Conservation (phyloP, 176 grass and related monocot genomes). For the Puccinellia tenuiflora region DNA sequence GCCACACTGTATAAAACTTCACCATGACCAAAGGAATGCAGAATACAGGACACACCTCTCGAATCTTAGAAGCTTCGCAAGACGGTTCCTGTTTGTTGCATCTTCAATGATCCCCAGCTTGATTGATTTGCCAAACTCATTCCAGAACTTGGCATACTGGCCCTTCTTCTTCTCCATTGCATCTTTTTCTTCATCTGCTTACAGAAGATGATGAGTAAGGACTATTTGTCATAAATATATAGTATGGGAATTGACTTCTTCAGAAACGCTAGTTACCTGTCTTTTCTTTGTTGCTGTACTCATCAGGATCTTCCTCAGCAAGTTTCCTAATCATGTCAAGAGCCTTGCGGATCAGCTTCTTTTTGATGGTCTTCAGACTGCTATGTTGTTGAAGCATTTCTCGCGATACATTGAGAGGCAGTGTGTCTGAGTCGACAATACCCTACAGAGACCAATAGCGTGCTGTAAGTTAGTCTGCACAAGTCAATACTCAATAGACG, state of each 20-base stretch:
- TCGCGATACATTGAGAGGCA: slow-evolving; percentile 90
- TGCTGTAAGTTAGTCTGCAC: neutral
- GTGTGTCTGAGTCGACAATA: slow-evolving; percentile 88
- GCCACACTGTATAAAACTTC: neutral
- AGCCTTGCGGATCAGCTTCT: slow-evolving; percentile 92
- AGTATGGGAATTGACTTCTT: neutral
- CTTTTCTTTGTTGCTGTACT: slow-evolving; percentile 92
- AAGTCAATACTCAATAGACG: neutral
- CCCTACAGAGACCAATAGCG: slow-evolving; percentile 43
- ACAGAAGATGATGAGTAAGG: slow-evolving; percentile 3
- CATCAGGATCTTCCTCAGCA: slow-evolving; percentile 88
- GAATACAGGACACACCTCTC: slow-evolving; percentile 53
- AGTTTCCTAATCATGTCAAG: slow-evolving; percentile 96
- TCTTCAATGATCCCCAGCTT: slow-evolving; percentile 99
- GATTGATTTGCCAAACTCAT: slow-evolving; percentile 98
- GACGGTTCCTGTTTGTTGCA: slow-evolving; percentile 94
- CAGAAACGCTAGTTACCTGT: slow-evolving; percentile 42
- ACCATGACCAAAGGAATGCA: neutral
- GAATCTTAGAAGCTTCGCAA: slow-evolving; percentile 94
- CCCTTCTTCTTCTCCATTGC: slow-evolving; percentile 86
- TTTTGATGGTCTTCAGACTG: slow-evolving; percentile 95
- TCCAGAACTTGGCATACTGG: slow-evolving; percentile 91
- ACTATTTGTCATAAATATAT: neutral
- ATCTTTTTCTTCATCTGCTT: slow-evolving; percentile 62
- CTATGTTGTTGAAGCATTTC: slow-evolving; percentile 99